Evolutionary conservation across 768 basidiomycete species (phyloP), one percentile per base, ranked within the genome.

Genomic region (Astraeus odoratus): DNA sequence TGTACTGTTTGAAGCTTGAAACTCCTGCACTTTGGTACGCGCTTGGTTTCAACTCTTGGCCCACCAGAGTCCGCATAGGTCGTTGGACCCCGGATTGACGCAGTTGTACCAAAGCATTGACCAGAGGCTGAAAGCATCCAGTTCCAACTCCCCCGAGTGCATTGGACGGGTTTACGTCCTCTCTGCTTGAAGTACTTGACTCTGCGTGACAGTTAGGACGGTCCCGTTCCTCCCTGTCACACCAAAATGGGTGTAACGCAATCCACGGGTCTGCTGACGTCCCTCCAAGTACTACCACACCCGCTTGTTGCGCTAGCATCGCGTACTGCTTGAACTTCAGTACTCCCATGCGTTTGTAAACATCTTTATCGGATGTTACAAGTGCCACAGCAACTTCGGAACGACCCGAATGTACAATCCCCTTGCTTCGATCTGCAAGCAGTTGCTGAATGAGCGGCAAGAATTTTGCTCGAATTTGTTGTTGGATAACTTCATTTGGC

Each of bases 1-100:
- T 42, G 49, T 77, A 78, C 33, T 71, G 65, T 15, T 58, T 58
- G 49, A 77, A 74, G 20, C 55, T 67, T 5, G 63, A 23, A 4
- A 68, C 70, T 1, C 72, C 70, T 8, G 70, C 73, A 26, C 55
- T 55, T 53, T 56, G 52, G 42, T 75, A 76, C 2, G 67, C 56
- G 1, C 33, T 24, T 49, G 53, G 41, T 55, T 59, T 26, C 9
- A 79, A 49, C 24, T 57, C 52, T 22, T 56, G 29, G 8, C 65
- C 70, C 8, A 78, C 46, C 1, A 37, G n/a, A 20, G 71, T 71
- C 45, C 74, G 68, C 8, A 67, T 57, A 16, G 66, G 58, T n/a
- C 52, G 52, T 13, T 39, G n/a, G 26, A 50, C 40, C 1, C 73
- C 74, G 18, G 64, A 62, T 8, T 48, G 46, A 34, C 59, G 63